phyloP scores from a whole-genome alignment of 805 yeast genomes.

The Cyberlindnera mycetangii region DNA sequence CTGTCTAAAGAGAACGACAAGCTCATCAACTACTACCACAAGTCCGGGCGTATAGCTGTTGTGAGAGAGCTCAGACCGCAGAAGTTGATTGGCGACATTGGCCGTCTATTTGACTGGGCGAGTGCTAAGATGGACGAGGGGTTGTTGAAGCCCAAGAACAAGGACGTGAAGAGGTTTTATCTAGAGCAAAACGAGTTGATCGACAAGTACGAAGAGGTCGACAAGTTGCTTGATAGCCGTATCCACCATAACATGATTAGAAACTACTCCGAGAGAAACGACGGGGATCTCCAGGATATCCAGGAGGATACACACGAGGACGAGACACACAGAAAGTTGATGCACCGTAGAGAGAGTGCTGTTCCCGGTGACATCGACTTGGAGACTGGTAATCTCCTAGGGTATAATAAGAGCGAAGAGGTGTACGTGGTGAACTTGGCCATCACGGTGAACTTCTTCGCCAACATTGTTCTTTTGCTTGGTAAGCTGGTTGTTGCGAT shows the following conservation, averaged over 20 bases:
- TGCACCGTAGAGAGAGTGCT: conserved; percentile 31
- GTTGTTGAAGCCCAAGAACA: conserved; percentile 28
- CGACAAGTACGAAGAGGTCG: conserved; percentile 56
- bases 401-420: conserved; percentile 43
- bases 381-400: conserved; percentile 56
- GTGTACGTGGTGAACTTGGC: conserved; percentile 50
- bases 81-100: conserved; percentile 43
- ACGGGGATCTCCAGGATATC: conserved; percentile 7
- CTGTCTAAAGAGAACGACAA: conserved; percentile 24
- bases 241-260: conserved; percentile 62
- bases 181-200: conserved; percentile 57
- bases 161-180: conserved; percentile 43
- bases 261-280: conserved; percentile 40
- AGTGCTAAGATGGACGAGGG: conserved; percentile 23
- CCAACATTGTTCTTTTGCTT: conserved; percentile 54
- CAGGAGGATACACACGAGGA: conserved; percentile 11
- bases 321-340: background rate
- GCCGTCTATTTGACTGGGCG: conserved; percentile 41
- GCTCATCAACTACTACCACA: conserved; percentile 19
- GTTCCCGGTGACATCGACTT: conserved; percentile 61
- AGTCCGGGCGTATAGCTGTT: conserved; percentile 14
- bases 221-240: conserved; percentile 66
- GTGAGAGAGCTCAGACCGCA: conserved; percentile 43
- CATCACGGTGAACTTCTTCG: conserved; percentile 57
- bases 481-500: conserved; percentile 61